Conservation (phyloP, 208 protist species). For the Acanthamoeba healyi region DNA sequence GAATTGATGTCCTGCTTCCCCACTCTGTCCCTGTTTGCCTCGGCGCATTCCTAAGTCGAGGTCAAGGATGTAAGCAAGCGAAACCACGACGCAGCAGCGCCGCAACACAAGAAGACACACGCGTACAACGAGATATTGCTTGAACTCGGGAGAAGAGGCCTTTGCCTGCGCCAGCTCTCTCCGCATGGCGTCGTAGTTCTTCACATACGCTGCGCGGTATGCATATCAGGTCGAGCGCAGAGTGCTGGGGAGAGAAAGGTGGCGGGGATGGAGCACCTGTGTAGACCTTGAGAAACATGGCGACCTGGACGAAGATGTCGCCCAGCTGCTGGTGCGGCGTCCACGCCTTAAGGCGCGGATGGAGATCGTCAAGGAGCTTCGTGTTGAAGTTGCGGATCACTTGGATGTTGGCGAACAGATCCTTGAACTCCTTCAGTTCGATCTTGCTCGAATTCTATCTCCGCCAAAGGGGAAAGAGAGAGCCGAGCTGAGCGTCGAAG, state of each 20-base stretch:
- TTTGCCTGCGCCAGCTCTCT: conserved; percentile 29
- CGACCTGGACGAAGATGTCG: conserved; percentile 66
- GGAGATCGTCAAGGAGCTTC: not conserved
- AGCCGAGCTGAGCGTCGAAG: no score
- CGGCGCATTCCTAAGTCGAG: conserved; percentile 9
- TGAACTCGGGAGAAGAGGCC: conserved; percentile 8
- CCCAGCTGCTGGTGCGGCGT: conserved; percentile 62
- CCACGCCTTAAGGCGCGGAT: conserved; percentile 24
- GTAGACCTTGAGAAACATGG: conserved; percentile 69
- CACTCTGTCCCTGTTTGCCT: not conserved
- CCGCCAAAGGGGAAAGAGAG: no score
- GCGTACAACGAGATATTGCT: conserved; percentile 13
- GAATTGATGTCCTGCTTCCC: conserved; percentile 52
- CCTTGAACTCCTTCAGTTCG: conserved; percentile 56
- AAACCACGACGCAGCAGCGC: not conserved
- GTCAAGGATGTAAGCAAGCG: not conserved
- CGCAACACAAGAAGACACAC: not conserved
- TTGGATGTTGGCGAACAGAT: conserved; percentile 58
- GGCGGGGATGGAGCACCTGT: not conserved
- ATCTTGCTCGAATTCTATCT: not conserved
- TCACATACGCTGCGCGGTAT: conserved; percentile 47
- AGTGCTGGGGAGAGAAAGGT: no score
- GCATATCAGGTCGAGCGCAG: no score
- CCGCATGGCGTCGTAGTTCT: conserved; percentile 26
- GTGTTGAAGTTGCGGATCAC: conserved; percentile 64